Evolutionary conservation across 805 yeast genomes (phyloP), one percentile per base, ranked within the genome.

Genomic region (Hanseniaspora mollemarum): DNA sequence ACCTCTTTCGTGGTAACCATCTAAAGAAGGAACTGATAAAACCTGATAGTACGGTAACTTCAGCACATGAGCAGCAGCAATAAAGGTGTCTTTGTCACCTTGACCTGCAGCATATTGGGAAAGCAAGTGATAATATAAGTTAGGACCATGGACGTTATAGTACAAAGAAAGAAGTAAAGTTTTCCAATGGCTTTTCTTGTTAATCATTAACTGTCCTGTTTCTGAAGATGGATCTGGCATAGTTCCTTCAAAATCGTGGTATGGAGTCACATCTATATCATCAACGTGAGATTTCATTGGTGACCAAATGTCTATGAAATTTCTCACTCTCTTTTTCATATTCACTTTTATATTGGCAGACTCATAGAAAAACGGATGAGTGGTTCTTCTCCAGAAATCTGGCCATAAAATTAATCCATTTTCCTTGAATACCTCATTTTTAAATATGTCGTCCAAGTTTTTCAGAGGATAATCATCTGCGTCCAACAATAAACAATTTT

Each of bases 311-410:
- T 57, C 73, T 56, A 63, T 56, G 19, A 59, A 56, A 45, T 60
- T 57, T 63, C 76, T 54, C 53, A 67, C 67, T 21, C 64, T 68
- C 48, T 56, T 67, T 52, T 55, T 67, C 42, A 60, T 58, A 26
- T 75, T 72, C 1, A 78, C 67, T 45, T 67, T 57, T 13, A 78
- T 67, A 2, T 78, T 83, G 0, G 85, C 85, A 56, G 86, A 78
- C 28, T 76, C 74, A 63, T 82, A 86, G 58, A 74, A 81, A 35
- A 67, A 67, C 5, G 95, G 94, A 1, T 84, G 76, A 1, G 88
- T 83, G 6, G 88, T 78, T 56, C 95, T 73, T 63, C 81, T 76
- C 95, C 95, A 86, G 63, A 80, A 86, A 64, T 86, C 95, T 1
- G 94, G 94, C 90, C 94, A 86, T 24, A 78, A 62, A 24, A 80